Conservation (phyloP, 176 grass and related monocot species). For the Triticum dicoccoides region DNA sequence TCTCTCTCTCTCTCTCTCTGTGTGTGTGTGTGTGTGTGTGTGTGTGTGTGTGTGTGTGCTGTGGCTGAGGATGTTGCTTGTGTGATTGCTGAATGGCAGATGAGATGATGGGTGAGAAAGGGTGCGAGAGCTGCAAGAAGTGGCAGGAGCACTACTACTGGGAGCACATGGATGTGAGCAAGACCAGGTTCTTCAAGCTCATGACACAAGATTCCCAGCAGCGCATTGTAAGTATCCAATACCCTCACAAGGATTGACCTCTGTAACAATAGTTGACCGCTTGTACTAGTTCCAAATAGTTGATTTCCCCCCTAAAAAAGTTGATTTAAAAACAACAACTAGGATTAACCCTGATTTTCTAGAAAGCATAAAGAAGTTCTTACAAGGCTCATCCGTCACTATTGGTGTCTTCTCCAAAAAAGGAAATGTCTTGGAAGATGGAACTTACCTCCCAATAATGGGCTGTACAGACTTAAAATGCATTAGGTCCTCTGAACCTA, state of each 20-base stretch:
- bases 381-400: too few relatives aligned
- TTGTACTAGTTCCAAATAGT: too few relatives aligned
- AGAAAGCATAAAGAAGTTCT: too few relatives aligned
- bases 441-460: not conserved
- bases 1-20: not conserved
- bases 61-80: not conserved
- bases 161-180: conserved; percentile 39
- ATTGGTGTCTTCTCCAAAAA: too few relatives aligned
- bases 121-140: conserved; percentile 33
- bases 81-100: not conserved
- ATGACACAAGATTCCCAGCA: conserved; percentile 24
- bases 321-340: too few relatives aligned
- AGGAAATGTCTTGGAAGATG: not conserved
- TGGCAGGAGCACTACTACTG: conserved; percentile 48
- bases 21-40: too few relatives aligned
- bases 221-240: conserved; percentile 27
- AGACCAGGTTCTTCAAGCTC: conserved; percentile 31
- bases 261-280: not conserved
- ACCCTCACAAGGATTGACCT: not conserved
- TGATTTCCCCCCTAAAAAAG: too few relatives aligned
- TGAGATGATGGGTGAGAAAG: conserved; percentile 8
- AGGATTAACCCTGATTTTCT: too few relatives aligned
- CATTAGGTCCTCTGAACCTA: not conserved
- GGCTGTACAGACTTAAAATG: too few relatives aligned
- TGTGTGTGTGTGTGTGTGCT: not conserved